Evolutionary conservation across 1,284 basidiomycete genomes (phyloP), one percentile per base, ranked within the genome.

Genomic region (Ustilago nuda): DNA sequence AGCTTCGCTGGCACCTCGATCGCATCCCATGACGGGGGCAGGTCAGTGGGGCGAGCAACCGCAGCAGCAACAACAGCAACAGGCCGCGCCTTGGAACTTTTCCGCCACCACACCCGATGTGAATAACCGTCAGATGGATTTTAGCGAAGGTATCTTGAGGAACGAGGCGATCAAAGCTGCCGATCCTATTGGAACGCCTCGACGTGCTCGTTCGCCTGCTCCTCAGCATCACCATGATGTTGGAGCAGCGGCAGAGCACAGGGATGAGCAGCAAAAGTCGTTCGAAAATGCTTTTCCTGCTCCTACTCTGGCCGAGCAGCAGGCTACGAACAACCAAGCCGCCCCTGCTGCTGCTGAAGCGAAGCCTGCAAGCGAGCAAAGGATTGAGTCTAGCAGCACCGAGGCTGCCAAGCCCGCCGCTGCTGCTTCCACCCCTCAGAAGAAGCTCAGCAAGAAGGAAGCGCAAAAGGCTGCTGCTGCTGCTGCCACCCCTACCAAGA

Each of bases 171-270:
- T 61, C 62, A 76, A 72, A 43, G 55, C 62, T 13, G 69, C 66
- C 19, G 73, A 68, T 19, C 76, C 76, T 3, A 78, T 78, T 33
- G 76, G 76, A 35, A 78, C 76, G n/a, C 76, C 73, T 37, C 57
- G 76, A 45, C 54, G 76, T 19, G 69, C 72, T 19, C 66, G 59
- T 17, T 78, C 76, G 8, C 76, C 76, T 35, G 72, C 69, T 17
- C 72, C 68, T 27, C 73, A 71, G 35, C 63, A 55, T 27, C 73
- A 71, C 30, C 63, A 55, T 33, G 65, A 71, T 19, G 15, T 43
- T 27, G 43, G 55, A 19, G 43, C 43, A 19, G 43, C 46, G 17
- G 56, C 37, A n/a, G 66, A 68, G 32, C 66, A 72, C 9, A 58
- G 55, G 51, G 53, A 58, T 11, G 66, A 72, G 36, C 64, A 66